Base-by-base conservation (phyloP, 805 yeast species). In the Candida ipomoeae region DNA sequence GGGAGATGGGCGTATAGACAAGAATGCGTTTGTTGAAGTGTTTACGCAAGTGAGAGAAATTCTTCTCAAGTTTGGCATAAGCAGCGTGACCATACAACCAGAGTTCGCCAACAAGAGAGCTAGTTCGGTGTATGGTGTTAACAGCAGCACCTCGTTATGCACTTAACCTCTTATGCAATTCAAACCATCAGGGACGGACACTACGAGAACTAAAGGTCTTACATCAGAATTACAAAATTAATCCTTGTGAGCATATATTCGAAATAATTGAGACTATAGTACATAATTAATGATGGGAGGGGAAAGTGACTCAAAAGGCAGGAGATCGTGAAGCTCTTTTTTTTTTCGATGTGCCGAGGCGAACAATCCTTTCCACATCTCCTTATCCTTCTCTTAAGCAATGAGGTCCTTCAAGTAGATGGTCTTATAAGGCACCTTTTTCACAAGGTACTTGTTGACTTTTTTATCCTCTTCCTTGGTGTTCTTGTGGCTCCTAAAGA, bases 31-130 rank as follows among this genome's bases (percentile, higher is more conserved):
- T 65, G 68, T 85, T 49, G 67, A 70, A n/a, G 78, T 87, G 46
- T 95, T 96, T 7, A 75, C 82, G 44, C 79, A 80, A 50, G 92
- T 92, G 48, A 82, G 94, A 66, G 80, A 80, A 47, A 83, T 90
- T 42, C 77, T 92, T 61, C 96, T 89, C 61, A 82, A 78, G 26
- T 85, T 84, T 63, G 96, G 96, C 41, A 84, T 92, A 53, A 96
- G 91, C 62, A 86, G 94, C 35, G 96, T 92, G 17, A 92, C 99
- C 1, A 91, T 94, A 46, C 99, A 92, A 69, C 99, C 99, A 0
- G 99, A 92, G 70, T 94, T 92, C 61, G 65, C 69, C 41, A 48
- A 42, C 50, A 52, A 51, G 46, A 45, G 36, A 14, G 47, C 46
- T 18, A 45, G 54, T 33, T 49, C 59, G 3, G 55, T 64, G 20